Evolutionary conservation across 2,329 filamentous ascomycete species (phyloP).

Genomic region (Chaetomium sp.): DNA sequence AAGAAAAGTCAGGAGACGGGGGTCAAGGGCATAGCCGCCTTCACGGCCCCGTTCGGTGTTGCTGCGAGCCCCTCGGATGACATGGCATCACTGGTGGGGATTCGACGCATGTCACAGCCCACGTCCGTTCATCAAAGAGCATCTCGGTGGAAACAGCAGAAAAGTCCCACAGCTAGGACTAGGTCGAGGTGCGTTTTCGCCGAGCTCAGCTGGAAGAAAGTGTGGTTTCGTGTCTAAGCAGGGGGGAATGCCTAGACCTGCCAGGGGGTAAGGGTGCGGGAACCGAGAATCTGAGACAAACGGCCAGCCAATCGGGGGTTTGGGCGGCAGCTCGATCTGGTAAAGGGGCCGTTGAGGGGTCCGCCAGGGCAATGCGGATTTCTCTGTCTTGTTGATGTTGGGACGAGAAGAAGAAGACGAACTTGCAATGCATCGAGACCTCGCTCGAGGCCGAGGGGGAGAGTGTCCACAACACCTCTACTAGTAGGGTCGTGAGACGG

Average conservation of each 20-base stretch:
- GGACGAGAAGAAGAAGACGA: too few relatives aligned
- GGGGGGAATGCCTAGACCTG: constrained; percentile 9
- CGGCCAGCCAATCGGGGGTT: constrained; percentile 17
- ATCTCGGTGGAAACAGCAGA: constrained; percentile 1
- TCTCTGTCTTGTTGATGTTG: too few relatives aligned
- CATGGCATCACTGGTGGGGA: not conserved
- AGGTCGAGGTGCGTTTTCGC: not conserved
- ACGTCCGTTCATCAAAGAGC: constrained; percentile 14
- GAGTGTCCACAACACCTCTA: too few relatives aligned
- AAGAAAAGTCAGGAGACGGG: not conserved
- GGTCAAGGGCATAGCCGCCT: constrained; percentile 3
- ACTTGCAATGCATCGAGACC: too few relatives aligned
- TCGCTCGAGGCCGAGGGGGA: too few relatives aligned
- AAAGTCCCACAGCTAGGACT: not conserved
- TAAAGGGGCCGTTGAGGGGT: constrained; percentile 12
- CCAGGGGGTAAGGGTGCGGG: constrained; percentile 16
- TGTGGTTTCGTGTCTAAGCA: not conserved
- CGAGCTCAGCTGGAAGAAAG: not conserved
- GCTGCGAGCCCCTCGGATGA: too few relatives aligned
- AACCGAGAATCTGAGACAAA: constrained; percentile 22
- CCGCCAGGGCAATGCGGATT: not conserved
- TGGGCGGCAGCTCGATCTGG: constrained; percentile 12
- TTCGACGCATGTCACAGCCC: not conserved
- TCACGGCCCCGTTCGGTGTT: not conserved
- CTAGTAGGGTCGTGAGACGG: too few relatives aligned